Base-by-base conservation (phyloP, 371 early-diverging fungal species). In the Mortierella sp. region DNA sequence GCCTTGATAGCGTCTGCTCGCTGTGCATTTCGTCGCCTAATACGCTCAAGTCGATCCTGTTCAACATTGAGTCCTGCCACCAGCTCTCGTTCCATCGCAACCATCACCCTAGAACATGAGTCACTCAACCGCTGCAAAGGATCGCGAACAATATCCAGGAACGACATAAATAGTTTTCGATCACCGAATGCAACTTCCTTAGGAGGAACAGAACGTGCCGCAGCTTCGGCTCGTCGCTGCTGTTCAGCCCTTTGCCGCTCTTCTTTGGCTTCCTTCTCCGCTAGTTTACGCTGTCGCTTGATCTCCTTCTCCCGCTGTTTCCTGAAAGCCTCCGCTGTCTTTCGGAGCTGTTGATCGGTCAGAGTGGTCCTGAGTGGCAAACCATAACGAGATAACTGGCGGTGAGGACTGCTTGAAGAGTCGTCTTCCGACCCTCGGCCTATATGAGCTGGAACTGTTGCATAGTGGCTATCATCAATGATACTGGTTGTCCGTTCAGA, bases 51-150 rank as follows among this genome's bases (percentile, higher is more conserved):
- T n/a, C 79, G 78, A 19, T 85, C 86, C 26, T 80, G 68, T n/a
- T 85, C 85, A 26, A 87, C 81, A 57, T 81, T 82, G 34, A 85
- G 56, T 41, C 86, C 86, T 5, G 52, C 48, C 3, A 69, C 78
- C 13, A 88, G 65, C 27, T 82, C 82, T 6, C 78, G 72, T 24
- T 80, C 80, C 34, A 85, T 74, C 39, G 84, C 83, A 19, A 82
- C 83, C 54, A 88, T 64, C 1, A 80, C 84, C 8, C 81, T 65
- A 0, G 82, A 72, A 34, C 86, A 88, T 13, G 83, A 80, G 10
- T 83, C 62, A 2, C 85, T 82, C 9, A 88, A 61, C 4, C 81
- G 71, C 81, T 86, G 81, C 26, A 88, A 51, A 3, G 89, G 89
- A 31, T 84, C 84, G 7, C 82, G 78, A 16, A 88, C 70, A 48